Evolutionary conservation across 116 monocot species (phyloP).

Genomic region (Zostera marina): DNA sequence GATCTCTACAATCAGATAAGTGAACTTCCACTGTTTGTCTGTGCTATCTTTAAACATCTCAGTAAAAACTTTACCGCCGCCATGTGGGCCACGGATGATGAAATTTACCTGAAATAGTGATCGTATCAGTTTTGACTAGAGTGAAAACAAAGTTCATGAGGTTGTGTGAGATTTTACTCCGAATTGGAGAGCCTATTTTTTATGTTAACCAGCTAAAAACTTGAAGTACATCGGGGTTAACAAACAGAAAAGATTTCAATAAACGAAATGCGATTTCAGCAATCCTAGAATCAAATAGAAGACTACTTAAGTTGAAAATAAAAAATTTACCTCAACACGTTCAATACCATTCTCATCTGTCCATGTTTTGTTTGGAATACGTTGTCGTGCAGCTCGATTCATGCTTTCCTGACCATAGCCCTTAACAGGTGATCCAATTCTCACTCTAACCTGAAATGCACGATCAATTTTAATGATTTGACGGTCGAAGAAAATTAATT

Average conservation of each 20-base stretch:
- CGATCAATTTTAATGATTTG: not conserved
- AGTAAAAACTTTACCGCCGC: constrained; percentile 63
- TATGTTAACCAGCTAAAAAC: not conserved
- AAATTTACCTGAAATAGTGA: constrained; percentile 53
- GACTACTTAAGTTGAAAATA: not conserved
- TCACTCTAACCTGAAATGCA: constrained; percentile 62
- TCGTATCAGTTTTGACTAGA: not conserved
- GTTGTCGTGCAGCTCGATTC: constrained; percentile 95
- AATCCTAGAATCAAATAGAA: not conserved
- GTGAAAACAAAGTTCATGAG: not conserved
- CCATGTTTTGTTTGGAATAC: constrained; percentile 70
- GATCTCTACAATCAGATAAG: constrained; percentile 85
- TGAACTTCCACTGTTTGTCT: constrained; percentile 82
- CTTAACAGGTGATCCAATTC: constrained; percentile 90
- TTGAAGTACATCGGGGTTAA: not conserved
- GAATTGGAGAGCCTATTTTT: too few species aligned
- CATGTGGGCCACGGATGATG: constrained; percentile 80
- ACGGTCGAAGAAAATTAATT: not conserved
- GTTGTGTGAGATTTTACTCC: not conserved
- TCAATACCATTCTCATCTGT: constrained; percentile 94
- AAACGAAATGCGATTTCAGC: not conserved
- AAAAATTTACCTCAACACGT: constrained; percentile 67
- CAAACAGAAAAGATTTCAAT: not conserved
- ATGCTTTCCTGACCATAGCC: constrained; percentile 95
- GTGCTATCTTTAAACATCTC: constrained; percentile 86